Evolutionary conservation across 768 basidiomycete genomes (phyloP).

Genomic region (Tubosaeta sp.): DNA sequence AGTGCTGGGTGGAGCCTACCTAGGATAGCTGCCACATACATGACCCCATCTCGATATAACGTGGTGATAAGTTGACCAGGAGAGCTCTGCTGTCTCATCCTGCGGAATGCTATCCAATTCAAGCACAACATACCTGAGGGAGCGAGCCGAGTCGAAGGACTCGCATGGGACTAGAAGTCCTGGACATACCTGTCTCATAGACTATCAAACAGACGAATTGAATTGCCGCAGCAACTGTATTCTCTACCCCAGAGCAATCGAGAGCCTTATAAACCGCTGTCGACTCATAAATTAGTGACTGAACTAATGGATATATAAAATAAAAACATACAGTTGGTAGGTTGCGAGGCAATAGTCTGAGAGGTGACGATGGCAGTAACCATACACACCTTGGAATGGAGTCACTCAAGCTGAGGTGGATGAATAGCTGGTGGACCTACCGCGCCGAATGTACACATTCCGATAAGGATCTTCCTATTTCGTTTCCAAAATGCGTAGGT

Average conservation of each 20-base stretch:
- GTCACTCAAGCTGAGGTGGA: neutral
- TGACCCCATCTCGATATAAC: constrained; percentile 16
- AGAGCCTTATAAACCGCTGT: constrained; percentile 12
- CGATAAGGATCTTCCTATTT: constrained; percentile 14
- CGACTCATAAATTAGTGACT: neutral
- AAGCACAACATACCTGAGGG: constrained; percentile 13
- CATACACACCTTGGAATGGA: constrained; percentile 3
- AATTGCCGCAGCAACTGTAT: constrained; percentile 4
- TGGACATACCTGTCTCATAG: constrained; percentile 11
- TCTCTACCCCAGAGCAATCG: constrained; percentile 6
- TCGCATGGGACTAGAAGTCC: neutral
- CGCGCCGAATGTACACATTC: constrained; percentile 9
- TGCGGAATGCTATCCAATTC: constrained; percentile 15
- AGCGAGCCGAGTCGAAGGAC: neutral
- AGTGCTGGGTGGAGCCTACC: neutral
- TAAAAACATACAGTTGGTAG: neutral
- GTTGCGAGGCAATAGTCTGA: neutral
- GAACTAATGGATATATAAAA: neutral
- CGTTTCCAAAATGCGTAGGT: constrained; percentile 18
- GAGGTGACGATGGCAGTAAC: constrained; percentile 5
- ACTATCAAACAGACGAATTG: constrained; percentile 9
- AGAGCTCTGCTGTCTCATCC: constrained; percentile 8
- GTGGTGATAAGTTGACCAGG: constrained; percentile 9
- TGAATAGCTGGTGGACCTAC: neutral
- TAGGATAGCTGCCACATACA: constrained; percentile 16